Conservation (phyloP, 2,329 filamentous ascomycete species). For the Saccharata proteae region DNA sequence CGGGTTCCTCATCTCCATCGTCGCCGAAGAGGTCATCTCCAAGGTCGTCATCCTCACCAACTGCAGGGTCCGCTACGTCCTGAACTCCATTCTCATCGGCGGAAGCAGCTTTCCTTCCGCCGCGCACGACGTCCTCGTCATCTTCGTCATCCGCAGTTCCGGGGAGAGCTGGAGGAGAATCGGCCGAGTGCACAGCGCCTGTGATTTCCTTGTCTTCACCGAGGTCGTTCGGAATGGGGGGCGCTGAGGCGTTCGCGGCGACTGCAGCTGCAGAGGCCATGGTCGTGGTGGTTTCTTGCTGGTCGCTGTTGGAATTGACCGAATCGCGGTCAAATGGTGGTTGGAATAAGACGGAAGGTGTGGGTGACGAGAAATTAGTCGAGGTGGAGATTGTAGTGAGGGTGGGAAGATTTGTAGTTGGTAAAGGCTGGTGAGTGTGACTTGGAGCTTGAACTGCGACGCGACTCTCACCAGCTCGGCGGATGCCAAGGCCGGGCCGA, state of each 20-base stretch:
- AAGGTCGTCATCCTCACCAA: conserved; percentile 12
- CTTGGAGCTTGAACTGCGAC: too few species aligned
- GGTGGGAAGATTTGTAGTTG: too few species aligned
- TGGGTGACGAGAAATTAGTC: too few species aligned
- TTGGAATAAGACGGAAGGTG: too few species aligned
- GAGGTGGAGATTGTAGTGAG: too few species aligned
- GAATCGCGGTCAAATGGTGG: neutral
- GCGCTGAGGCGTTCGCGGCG: conserved; percentile 15
- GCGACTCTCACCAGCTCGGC: too few species aligned
- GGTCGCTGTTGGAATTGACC: neutral
- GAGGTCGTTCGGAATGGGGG: conserved; percentile 15
- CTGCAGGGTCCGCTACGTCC: neutral
- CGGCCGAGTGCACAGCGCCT: conserved; percentile 17
- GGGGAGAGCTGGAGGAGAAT: conserved; percentile 7
- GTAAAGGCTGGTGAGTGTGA: too few species aligned
- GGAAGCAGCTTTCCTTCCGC: conserved; percentile 1
- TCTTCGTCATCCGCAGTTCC: conserved; percentile 8
- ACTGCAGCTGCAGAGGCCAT: conserved; percentile 27
- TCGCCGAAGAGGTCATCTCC: conserved; percentile 23
- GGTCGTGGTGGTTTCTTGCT: conserved; percentile 12
- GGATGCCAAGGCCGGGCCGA: too few species aligned
- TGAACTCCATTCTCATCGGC: neutral
- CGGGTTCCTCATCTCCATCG: conserved; percentile 32
- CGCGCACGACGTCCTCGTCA: conserved; percentile 5
- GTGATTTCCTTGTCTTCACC: conserved; percentile 21